These are phyloP conservation scores for Clavulina sp. DNA, from an alignment of 768 basidiomycete species.

Conservation along the genomic window DNA sequence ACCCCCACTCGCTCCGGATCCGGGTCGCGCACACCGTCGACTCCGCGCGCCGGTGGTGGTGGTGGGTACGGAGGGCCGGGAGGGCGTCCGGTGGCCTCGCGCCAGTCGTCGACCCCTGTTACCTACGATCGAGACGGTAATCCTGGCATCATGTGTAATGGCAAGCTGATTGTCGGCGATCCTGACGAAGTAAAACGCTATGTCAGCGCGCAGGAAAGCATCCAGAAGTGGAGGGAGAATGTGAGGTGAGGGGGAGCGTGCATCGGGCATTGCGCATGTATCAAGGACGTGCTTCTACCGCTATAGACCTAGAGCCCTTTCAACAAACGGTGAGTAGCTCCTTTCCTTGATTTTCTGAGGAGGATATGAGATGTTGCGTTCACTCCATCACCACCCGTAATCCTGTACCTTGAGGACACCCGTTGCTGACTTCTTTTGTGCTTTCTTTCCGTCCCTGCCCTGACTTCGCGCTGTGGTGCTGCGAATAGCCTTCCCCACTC, in stretches of 20 bases:
- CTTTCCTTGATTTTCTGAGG: too few relatives aligned
- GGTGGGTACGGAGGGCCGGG: neutral
- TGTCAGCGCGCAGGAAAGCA: neutral
- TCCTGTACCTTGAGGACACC: too few relatives aligned
- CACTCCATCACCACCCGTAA: too few relatives aligned
- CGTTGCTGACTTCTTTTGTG: too few relatives aligned
- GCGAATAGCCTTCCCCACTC: too few relatives aligned
- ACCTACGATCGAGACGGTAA: neutral
- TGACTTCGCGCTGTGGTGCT: too few relatives aligned
- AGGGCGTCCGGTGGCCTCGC: neutral
- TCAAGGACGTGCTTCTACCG: too few relatives aligned
- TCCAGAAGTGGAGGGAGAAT: neutral
- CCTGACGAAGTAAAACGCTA: neutral
- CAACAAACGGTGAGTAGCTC: too few relatives aligned
- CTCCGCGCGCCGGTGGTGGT: neutral
- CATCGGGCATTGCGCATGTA: too few relatives aligned
- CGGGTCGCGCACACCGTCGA: neutral
- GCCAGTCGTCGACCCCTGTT: neutral
- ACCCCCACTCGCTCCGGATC: neutral
- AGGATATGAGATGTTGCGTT: too few relatives aligned
- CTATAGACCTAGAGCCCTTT: too few relatives aligned
- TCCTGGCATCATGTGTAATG: constrained; percentile 1
- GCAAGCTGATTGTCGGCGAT: neutral
- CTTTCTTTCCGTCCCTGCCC: too few relatives aligned
- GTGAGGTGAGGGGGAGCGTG: neutral